Percentiles rank a stretch among this genome's conserved stretches.
Evolutionary conservation across 2,329 filamentous ascomycete species (phyloP).

Genomic region (Cadophora gregata): DNA sequence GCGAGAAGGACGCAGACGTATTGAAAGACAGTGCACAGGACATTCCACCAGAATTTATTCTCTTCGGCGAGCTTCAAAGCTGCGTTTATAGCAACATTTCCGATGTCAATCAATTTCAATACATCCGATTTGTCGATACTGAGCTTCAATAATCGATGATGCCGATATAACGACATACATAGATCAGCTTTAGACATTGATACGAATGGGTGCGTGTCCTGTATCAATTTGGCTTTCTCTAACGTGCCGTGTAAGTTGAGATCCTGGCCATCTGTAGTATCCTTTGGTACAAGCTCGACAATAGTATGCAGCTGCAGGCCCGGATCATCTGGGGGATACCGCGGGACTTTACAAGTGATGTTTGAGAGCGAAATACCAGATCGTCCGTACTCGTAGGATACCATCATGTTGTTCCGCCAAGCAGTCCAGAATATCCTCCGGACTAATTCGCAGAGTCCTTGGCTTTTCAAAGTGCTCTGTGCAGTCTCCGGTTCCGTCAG

Average conservation of each 20-base stretch:
- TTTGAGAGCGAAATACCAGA: constrained; percentile 40
- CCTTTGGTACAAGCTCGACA: constrained; percentile 28
- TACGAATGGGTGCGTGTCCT: constrained; percentile 44
- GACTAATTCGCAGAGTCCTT: constrained; percentile 31
- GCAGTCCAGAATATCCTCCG: constrained; percentile 43
- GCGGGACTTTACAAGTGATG: constrained; percentile 29
- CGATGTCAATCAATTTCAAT: constrained; percentile 46
- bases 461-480: constrained; percentile 16
- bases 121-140: constrained; percentile 47
- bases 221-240: constrained; percentile 24
- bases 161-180: constrained; percentile 47
- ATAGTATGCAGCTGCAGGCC: constrained; percentile 26
- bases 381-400: constrained; percentile 46
- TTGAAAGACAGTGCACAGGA: constrained; percentile 50
- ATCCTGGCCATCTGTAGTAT: constrained; percentile 17
- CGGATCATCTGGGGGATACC: constrained; percentile 6
- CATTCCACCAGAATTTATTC: constrained; percentile 51
- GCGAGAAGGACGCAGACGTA: constrained; percentile 50
- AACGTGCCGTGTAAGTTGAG: constrained; percentile 19
- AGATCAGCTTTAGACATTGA: constrained; percentile 42
- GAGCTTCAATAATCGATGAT: constrained; percentile 48
- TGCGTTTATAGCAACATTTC: constrained; percentile 45
- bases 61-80: constrained; percentile 45
- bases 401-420: constrained; percentile 41
- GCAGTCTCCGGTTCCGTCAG: constrained; percentile 25